Evolutionary conservation across 139 green algal genomes (phyloP).

Genomic region (Astrephomene gubernaculifera): DNA sequence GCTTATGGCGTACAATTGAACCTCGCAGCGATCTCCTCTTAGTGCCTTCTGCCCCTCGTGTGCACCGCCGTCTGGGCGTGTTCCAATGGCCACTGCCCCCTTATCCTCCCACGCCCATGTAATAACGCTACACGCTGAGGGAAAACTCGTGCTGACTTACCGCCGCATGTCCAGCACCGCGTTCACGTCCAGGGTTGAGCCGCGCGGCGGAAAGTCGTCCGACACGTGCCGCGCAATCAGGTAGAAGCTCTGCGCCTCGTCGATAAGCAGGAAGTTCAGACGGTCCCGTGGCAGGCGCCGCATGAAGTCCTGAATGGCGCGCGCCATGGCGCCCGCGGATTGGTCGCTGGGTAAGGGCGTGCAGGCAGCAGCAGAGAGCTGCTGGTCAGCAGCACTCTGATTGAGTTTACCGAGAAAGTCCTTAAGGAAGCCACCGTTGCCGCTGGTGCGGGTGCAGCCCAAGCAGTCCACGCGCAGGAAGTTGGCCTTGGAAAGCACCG

Average conservation of each 20-base stretch:
- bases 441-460: neutral
- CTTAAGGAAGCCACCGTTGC: neutral
- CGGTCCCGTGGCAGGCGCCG: constrained; percentile 13
- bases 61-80: neutral
- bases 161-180: constrained; percentile 17
- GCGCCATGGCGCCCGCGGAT: neutral
- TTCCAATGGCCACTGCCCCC: neutral
- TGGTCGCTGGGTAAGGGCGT: neutral
- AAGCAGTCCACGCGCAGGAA: constrained; percentile 21
- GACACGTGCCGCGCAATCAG: constrained; percentile 3
- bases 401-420: neutral
- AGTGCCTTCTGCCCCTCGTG: neutral
- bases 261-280: constrained; percentile 17
- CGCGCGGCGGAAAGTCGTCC: neutral
- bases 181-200: neutral
- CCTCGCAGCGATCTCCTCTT: neutral
- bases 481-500: neutral
- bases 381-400: neutral
- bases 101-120: neutral
- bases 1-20: neutral
- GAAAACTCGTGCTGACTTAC: neutral
- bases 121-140: neutral
- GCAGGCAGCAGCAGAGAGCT: constrained; percentile 16
- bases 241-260: constrained; percentile 33
- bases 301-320: constrained; percentile 16